Percentiles rank a stretch among this genome's conserved stretches.
These are phyloP conservation scores for Aurinia saxatilis DNA, from an alignment of 345 rosid genomes.

Conservation along the genomic window DNA sequence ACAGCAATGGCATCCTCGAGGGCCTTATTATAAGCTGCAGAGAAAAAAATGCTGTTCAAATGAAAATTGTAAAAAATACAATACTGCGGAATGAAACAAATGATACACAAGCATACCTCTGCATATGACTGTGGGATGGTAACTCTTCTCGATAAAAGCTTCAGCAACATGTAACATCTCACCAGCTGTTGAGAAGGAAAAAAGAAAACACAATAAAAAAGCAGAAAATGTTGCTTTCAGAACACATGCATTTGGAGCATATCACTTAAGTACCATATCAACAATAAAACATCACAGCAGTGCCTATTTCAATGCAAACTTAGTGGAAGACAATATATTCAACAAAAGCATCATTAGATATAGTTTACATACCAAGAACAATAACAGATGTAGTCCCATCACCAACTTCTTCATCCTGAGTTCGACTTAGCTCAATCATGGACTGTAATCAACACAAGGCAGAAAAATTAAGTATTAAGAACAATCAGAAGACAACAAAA, in stretches of 20 bases:
- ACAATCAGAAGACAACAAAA: not conserved
- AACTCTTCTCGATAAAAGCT: conserved; percentile 78
- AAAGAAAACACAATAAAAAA: not conserved
- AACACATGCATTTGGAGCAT: not conserved
- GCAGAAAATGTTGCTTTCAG: not conserved
- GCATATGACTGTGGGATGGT: conserved; percentile 94
- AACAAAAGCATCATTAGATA: not conserved
- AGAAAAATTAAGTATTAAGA: not conserved
- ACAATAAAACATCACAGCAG: not conserved
- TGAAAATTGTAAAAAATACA: not conserved
- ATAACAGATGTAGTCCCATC: conserved; percentile 98
- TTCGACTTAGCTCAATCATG: conserved; percentile 91
- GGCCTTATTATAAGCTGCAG: conserved; percentile 87
- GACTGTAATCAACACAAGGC: conserved; percentile 48
- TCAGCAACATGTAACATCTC: conserved; percentile 99
- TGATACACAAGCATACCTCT: conserved; percentile 42
- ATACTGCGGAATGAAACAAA: not conserved
- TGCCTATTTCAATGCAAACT: not conserved
- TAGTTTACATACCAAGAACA: conserved; percentile 61
- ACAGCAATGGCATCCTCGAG: conserved; percentile 88
- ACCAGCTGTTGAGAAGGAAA: conserved; percentile 60
- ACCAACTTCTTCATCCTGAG: conserved; percentile 98
- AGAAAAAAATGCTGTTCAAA: not conserved
- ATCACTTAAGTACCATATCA: not conserved
- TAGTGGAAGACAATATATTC: not conserved